Evolutionary conservation across 2,329 filamentous ascomycete genomes (phyloP).

Genomic region (Aspergillus thermomutatus): DNA sequence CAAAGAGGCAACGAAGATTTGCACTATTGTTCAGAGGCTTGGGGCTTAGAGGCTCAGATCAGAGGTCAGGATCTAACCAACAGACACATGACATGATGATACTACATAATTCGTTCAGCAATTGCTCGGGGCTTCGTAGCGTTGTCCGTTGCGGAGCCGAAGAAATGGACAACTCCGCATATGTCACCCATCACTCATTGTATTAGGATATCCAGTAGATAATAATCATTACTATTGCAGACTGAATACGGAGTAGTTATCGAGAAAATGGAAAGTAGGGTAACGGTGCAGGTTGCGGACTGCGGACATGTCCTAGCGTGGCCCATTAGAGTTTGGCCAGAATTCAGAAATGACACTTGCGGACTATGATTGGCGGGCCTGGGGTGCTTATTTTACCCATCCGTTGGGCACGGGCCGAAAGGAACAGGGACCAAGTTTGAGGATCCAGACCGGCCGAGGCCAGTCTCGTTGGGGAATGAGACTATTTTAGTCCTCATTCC

Average conservation of each 20-base stretch:
- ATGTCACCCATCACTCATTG: neutral
- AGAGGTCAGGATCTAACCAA: too few species aligned
- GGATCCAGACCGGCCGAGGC: constrained; percentile 10
- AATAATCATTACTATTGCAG: too few species aligned
- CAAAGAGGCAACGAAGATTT: neutral
- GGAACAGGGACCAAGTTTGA: neutral
- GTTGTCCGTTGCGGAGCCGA: neutral
- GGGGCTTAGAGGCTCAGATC: too few species aligned
- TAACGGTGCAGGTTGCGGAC: neutral
- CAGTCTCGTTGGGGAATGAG: neutral
- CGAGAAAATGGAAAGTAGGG: neutral
- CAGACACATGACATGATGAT: neutral
- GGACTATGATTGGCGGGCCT: neutral
- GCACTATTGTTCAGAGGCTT: neutral
- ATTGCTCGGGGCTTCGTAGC: neutral
- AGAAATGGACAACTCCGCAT: neutral
- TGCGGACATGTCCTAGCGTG: neutral
- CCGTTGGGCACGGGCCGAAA: neutral
- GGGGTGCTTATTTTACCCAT: neutral
- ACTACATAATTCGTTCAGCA: neutral
- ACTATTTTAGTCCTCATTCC: neutral
- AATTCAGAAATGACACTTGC: neutral
- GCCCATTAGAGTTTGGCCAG: neutral
- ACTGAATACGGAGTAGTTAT: neutral
- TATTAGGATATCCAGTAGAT: too few species aligned